Evolutionary conservation across 2,329 filamentous ascomycete species (phyloP).

Genomic region (Exophiala spinifera): DNA sequence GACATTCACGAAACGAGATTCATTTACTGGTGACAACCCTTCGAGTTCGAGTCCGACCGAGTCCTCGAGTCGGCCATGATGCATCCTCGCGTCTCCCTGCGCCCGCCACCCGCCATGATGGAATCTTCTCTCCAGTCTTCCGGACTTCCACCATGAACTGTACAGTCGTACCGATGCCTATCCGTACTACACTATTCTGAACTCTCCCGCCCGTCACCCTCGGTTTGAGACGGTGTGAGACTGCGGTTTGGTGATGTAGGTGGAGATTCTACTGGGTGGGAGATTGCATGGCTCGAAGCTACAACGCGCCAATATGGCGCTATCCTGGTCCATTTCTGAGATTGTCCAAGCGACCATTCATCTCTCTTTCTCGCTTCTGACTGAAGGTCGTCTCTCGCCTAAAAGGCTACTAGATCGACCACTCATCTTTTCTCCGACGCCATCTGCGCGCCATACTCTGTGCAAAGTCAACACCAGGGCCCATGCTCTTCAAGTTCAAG

Average conservation of each 20-base stretch:
- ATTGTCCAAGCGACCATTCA: conserved; percentile 1
- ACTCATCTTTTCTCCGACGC: conserved; percentile 1
- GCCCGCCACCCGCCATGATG: too few relatives aligned
- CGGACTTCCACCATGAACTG: too few relatives aligned
- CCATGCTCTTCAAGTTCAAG: background rate
- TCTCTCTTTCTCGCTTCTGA: background rate
- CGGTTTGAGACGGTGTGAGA: conserved; percentile 5
- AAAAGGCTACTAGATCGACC: background rate
- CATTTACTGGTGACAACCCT: too few relatives aligned
- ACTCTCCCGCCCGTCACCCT: background rate
- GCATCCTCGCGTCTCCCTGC: too few relatives aligned
- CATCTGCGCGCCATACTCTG: background rate
- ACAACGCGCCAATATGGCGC: conserved; percentile 6
- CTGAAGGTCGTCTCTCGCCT: background rate
- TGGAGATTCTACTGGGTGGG: conserved; percentile 8
- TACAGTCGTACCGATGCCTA: background rate
- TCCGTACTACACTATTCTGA: background rate
- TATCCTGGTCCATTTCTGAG: conserved; percentile 1
- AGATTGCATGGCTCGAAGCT: conserved; percentile 23
- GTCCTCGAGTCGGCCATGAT: too few relatives aligned
- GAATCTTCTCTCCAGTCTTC: too few relatives aligned
- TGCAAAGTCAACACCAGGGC: background rate
- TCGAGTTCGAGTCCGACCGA: too few relatives aligned
- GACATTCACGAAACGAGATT: background rate
- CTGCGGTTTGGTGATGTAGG: conserved; percentile 16